Percentiles rank a stretch among this genome's conserved stretches.
These are phyloP conservation scores for Tetracladium marchalianum DNA, from an alignment of 495 filamentous ascomycete genomes.

Conservation along the genomic window DNA sequence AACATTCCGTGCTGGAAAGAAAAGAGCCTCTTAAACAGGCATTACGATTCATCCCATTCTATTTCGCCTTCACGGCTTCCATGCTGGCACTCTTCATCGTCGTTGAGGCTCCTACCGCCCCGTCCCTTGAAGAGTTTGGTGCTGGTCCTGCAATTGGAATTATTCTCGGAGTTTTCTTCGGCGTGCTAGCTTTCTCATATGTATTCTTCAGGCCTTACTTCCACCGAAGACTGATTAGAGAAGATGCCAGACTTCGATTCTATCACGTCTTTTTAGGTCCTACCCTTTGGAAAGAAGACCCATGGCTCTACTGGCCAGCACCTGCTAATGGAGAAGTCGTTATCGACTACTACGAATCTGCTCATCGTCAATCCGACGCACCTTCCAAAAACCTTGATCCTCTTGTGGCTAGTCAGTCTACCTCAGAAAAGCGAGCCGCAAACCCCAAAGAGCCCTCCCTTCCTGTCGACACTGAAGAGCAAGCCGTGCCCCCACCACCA, in stretches of 20 bases:
- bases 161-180: slow-evolving; percentile 48
- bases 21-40: slow-evolving; percentile 34
- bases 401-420: too few species aligned
- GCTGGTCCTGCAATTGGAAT: slow-evolving; percentile 42
- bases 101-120: slow-evolving; percentile 12
- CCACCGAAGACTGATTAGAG: slow-evolving; percentile 43
- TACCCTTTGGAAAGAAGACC: slow-evolving; percentile 36
- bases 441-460: neutral
- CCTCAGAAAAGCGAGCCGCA: too few species aligned
- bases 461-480: neutral
- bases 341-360: slow-evolving; percentile 46
- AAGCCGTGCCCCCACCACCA: neutral
- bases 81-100: slow-evolving; percentile 37
- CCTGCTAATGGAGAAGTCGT: slow-evolving; percentile 30
- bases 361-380: slow-evolving; percentile 5
- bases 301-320: slow-evolving; percentile 36
- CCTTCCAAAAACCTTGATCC: slow-evolving; percentile 2
- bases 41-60: slow-evolving; percentile 39
- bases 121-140: slow-evolving; percentile 31
- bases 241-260: slow-evolving; percentile 46
- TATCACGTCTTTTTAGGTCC: slow-evolving; percentile 50
- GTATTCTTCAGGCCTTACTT: slow-evolving; percentile 56
- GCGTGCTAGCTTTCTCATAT: slow-evolving; percentile 35
- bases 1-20: slow-evolving; percentile 52
- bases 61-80: slow-evolving; percentile 47